These are phyloP conservation scores for Phanerochaete carnosa DNA, from an alignment of 768 basidiomycete genomes.

Conservation along the genomic window DNA sequence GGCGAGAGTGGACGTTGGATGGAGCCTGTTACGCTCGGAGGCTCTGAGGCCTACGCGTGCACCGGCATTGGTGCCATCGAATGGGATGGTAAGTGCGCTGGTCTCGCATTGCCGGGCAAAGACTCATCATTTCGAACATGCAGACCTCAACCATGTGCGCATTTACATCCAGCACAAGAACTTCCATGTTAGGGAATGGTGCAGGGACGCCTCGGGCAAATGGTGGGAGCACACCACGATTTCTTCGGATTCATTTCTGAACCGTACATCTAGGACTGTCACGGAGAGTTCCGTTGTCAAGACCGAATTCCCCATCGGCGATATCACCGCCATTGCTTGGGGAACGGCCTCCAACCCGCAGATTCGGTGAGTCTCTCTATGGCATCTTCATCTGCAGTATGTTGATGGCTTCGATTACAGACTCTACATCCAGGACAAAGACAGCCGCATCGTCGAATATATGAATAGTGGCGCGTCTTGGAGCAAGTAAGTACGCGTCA, in stretches of 20 bases:
- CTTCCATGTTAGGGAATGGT: not conserved
- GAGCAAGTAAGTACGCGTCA: not conserved
- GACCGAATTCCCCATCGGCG: not conserved
- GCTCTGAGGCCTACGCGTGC: not conserved
- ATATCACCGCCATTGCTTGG: conserved; percentile 2
- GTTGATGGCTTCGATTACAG: not conserved
- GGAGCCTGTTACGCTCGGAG: not conserved
- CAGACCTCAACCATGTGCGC: not conserved
- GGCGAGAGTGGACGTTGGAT: not conserved
- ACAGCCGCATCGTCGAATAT: not conserved
- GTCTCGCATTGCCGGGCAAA: not conserved
- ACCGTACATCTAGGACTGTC: not conserved
- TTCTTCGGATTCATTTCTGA: too few species aligned
- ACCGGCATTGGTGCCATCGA: not conserved
- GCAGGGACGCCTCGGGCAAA: not conserved
- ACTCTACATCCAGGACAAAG: not conserved
- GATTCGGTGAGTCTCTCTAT: not conserved
- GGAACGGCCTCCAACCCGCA: too few species aligned
- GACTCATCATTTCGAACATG: not conserved
- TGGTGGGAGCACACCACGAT: not conserved
- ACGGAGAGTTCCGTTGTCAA: not conserved
- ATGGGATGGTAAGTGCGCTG: not conserved
- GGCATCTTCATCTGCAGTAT: not conserved
- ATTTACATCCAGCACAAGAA: not conserved
- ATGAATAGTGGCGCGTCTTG: not conserved